Percentiles rank a stretch among this genome's conserved stretches.
phyloP scores from a whole-genome alignment of 345 rosid species.

The Mangifera indica region DNA sequence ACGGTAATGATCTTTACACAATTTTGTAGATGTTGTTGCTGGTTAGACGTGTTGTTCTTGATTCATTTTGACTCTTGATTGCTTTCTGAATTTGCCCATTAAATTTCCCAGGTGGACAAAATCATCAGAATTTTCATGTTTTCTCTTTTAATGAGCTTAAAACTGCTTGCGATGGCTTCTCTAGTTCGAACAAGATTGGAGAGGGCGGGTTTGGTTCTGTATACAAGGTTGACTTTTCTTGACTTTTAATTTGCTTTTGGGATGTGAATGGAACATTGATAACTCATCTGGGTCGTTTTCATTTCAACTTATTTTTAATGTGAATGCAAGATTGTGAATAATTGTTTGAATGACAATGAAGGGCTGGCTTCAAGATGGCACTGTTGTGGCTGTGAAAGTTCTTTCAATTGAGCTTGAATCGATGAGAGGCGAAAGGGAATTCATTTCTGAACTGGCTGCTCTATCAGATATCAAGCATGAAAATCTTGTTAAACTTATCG shows the following conservation, averaged over 20 bases:
- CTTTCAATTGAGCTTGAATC: slow-evolving; percentile 52
- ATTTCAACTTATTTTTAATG: background rate
- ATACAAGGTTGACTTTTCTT: slow-evolving; percentile 40
- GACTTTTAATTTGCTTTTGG: background rate
- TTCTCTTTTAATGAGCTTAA: slow-evolving; percentile 44
- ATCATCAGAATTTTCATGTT: slow-evolving; percentile 25
- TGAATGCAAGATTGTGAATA: background rate
- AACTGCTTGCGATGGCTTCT: slow-evolving; percentile 43
- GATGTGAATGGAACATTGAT: background rate
- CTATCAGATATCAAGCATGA: slow-evolving; percentile 49
- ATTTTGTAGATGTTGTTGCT: background rate
- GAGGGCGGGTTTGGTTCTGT: slow-evolving; percentile 61
- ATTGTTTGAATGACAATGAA: slow-evolving; percentile 18
- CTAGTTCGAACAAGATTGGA: slow-evolving; percentile 54
- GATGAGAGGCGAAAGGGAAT: slow-evolving; percentile 60
- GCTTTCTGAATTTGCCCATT: background rate
- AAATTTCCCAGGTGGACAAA: slow-evolving; percentile 21
- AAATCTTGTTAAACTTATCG: slow-evolving; percentile 55
- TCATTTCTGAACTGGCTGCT: slow-evolving; percentile 51
- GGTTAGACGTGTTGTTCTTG: too few relatives aligned
- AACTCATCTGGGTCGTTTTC: background rate
- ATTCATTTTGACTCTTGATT: background rate
- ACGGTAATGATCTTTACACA: slow-evolving; percentile 9
- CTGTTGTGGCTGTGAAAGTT: slow-evolving; percentile 46
- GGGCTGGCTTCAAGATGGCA: slow-evolving; percentile 49